phyloP scores from a whole-genome alignment of 179 eudicot species.

The Corrigiola litoralis region DNA sequence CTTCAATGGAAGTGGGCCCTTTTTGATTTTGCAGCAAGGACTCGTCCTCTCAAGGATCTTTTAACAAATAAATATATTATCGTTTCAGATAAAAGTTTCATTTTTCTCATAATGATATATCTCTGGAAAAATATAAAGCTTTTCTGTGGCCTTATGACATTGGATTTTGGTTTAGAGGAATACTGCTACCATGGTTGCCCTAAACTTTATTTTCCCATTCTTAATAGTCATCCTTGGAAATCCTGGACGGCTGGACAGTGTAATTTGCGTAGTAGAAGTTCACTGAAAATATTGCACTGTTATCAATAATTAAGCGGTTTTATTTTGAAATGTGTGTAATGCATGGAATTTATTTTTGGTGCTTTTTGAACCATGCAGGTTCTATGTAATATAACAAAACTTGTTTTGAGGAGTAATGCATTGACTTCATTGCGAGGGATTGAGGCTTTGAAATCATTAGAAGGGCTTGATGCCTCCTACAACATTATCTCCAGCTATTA shows the following conservation, averaged over 20 bases:
- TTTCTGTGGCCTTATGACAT: too few relatives aligned
- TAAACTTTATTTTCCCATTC: too few relatives aligned
- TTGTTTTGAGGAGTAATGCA: constrained; percentile 92
- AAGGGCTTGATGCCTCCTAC: constrained; percentile 92
- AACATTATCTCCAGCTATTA: constrained; percentile 77
- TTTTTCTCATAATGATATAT: too few relatives aligned
- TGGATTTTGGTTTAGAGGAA: neutral
- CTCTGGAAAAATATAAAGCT: too few relatives aligned
- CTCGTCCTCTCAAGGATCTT: too few relatives aligned
- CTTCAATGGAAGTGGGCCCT: too few relatives aligned
- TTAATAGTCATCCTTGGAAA: neutral
- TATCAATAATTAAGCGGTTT: neutral
- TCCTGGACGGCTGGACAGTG: neutral
- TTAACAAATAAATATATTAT: too few relatives aligned
- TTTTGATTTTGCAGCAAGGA: too few relatives aligned
- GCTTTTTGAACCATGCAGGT: constrained; percentile 44
- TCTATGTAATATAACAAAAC: constrained; percentile 61
- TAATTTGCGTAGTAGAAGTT: neutral
- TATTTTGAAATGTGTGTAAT: neutral
- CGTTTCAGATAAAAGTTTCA: too few relatives aligned
- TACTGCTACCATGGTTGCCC: neutral
- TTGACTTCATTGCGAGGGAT: constrained; percentile 77
- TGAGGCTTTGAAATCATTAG: constrained; percentile 73
- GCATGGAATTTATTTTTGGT: constrained; percentile 8
- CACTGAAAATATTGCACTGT: neutral